Percentiles rank a stretch among this genome's conserved stretches.
phyloP scores from a whole-genome alignment of 306 rosid species.

The Lithocarpus polystachyus region DNA sequence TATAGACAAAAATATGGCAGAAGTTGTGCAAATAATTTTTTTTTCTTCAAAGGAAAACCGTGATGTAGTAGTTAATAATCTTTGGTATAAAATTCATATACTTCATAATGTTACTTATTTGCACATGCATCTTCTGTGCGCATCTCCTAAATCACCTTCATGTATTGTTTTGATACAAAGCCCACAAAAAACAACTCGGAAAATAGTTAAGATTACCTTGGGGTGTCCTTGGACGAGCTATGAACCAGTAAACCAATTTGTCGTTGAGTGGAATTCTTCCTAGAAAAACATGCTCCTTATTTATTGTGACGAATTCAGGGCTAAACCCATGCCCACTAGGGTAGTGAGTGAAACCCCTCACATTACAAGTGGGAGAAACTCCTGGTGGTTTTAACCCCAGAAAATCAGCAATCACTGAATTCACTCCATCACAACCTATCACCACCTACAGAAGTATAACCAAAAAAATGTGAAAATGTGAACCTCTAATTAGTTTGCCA shows the following conservation, averaged over 20 bases:
- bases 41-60: too few relatives aligned
- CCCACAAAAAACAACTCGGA: background rate
- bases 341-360: conserved; percentile 52
- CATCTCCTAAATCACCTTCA: too few relatives aligned
- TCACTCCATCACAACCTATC: conserved; percentile 62
- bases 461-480: too few relatives aligned
- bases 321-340: conserved; percentile 36
- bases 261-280: conserved; percentile 42
- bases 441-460: conserved; percentile 24
- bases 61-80: too few relatives aligned
- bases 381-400: conserved; percentile 24
- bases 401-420: conserved; percentile 33
- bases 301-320: background rate
- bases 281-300: background rate
- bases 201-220: too few relatives aligned
- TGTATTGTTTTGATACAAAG: background rate
- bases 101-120: too few relatives aligned
- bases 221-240: background rate
- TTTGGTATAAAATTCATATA: too few relatives aligned
- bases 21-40: too few relatives aligned
- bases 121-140: too few relatives aligned
- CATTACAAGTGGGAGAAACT: conserved; percentile 21
- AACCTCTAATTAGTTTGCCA: too few relatives aligned
- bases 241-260: conserved; percentile 50
- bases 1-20: too few relatives aligned